Evolutionary conservation across 2,329 filamentous ascomycete species (phyloP), one percentile per base, ranked within the genome.

Genomic region (Aspergillus fumigatus): DNA sequence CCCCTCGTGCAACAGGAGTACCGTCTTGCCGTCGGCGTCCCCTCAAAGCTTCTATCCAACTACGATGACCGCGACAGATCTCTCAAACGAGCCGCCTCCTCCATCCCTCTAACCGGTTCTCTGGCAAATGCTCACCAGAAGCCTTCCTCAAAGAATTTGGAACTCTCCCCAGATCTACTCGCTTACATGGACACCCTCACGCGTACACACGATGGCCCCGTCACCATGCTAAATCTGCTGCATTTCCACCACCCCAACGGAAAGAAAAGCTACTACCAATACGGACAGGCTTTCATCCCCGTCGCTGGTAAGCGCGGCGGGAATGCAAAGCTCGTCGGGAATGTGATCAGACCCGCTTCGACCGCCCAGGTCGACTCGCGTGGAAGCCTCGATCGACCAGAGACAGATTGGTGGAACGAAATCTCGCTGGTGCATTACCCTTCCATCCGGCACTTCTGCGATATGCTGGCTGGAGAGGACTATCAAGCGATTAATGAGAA

Each of bases 371-470:
- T 63, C 14, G 70, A 72, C 54, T 67, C 67, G 3, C 53, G 65
- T 14, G 66, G 65, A 2, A 47, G 45, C n/a, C 35, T 48, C 50
- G 64, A 62, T 19, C 62, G 32, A 32, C 64, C 60, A 17, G 65
- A 63, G 43, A 57, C 59, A 48, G 71, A 70, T 11, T 72, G 71
- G 52, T 88, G 85, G 84, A 82, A 87, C 67, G 84, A 88, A 70
- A 78, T 88, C 59, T 84, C 84, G 0, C 74, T 87, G 47, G 85
- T 84, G 54, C 84, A 87, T 72, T 87, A 87, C 69, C 84, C 85
- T 3, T 84, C 79, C 51, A 80, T 87, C 38, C 60, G 69, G 59
- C 84, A 87, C 68, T 87, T 87, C 65, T 80, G 80, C 47, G 83
- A 85, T 65, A 87, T 86, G 83, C 65, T 84, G 47, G 77, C 74